Conservation (phyloP, 345 rosid species). For the Kandelia obovata region DNA sequence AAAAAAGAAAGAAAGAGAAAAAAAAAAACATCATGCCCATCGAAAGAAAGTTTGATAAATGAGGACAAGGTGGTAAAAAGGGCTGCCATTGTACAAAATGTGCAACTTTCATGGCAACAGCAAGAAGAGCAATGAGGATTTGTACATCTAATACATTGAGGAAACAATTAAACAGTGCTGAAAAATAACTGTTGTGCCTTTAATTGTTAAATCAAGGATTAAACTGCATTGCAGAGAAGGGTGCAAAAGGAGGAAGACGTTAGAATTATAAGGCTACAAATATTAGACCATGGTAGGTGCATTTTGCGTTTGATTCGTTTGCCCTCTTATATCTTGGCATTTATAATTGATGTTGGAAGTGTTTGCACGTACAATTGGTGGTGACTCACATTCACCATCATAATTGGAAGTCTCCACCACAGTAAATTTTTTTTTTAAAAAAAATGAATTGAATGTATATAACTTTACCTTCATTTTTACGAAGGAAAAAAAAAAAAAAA, state of each 20-base stretch:
- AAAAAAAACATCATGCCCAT: too few species aligned
- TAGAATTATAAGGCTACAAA: too few species aligned
- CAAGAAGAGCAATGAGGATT: background rate
- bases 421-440: too few species aligned
- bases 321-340: background rate
- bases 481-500: too few species aligned
- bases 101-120: background rate
- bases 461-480: too few species aligned
- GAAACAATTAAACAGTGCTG: too few species aligned
- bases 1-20: too few species aligned
- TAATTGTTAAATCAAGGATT: too few species aligned
- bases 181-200: too few species aligned
- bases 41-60: background rate
- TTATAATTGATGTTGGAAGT: slow-evolving; percentile 8
- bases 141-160: background rate
- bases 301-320: background rate
- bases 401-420: background rate
- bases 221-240: background rate
- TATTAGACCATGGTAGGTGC: background rate
- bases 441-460: too few species aligned
- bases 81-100: background rate
- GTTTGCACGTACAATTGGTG: slow-evolving; percentile 16
- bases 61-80: background rate
- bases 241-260: background rate
- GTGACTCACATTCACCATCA: slow-evolving; percentile 31